Base-by-base conservation (phyloP, 768 basidiomycete genomes). In the Postia placenta region DNA sequence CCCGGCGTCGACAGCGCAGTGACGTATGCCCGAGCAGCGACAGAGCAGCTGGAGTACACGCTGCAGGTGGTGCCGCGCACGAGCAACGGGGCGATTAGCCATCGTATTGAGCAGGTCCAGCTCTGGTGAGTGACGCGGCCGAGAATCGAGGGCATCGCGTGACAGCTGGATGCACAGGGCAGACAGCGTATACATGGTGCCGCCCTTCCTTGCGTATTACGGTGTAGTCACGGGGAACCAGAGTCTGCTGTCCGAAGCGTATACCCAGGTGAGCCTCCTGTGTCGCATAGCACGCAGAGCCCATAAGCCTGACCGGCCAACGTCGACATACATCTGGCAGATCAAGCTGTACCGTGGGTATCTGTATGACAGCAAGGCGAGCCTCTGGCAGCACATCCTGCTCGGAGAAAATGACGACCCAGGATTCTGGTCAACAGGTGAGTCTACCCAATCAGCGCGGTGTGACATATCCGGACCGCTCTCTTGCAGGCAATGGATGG, bases 181-280 rank as follows among this genome's bases (percentile, higher is more conserved):
- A 45, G 89, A 92, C 61, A 91, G 74, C 45, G 74, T 87, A 11
- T 91, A 83, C 62, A 91, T 91, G 90, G 85, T 84, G 0, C 90
- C 90, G 1, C 87, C 89, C 0, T 94, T 92, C 63, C 66, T 93
- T 9, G 88, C 91, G 0, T 92, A 90, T 64, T 91, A 90, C 61
- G 92, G 87, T 33, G 78, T 79, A 11, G 53, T 71, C 26, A 79
- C 79, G 0, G 54, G 63, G 20, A 86, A 92, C 61, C 60, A 70
- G 25, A 75, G 78, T 0, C 66, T 90, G 15, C 54, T 92, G 15
- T 60, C 60, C 2, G 79, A 83, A 48, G 81, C 87, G 2, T 85
- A 85, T 67, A 75, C 72, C 12, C 91, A 92, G 50, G 57, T 60
- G 20, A 22, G 58, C 24, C 11, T 33, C 30, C 15, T 15, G 30